These are phyloP conservation scores for Metschnikowia gelsemii DNA, from an alignment of 805 yeast species.

Conservation along the genomic window DNA sequence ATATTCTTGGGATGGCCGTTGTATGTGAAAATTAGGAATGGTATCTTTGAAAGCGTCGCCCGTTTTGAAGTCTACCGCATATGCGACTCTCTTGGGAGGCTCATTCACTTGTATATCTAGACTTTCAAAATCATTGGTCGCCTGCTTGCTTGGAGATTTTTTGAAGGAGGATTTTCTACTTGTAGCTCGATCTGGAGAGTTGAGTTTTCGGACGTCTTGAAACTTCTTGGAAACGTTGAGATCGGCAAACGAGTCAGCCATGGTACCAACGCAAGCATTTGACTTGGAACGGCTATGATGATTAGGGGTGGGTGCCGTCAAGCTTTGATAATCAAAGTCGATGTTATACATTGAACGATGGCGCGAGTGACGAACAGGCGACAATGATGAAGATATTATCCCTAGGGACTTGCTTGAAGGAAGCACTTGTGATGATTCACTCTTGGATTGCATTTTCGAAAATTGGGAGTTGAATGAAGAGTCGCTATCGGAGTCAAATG, in stretches of 20 bases:
- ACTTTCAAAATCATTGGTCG: slow-evolving; percentile 3
- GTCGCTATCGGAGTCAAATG: slow-evolving; percentile 35
- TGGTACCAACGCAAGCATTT: slow-evolving; percentile 2
- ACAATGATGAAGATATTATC: slow-evolving; percentile 10
- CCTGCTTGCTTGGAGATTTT: not conserved
- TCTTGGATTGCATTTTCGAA: slow-evolving; percentile 14
- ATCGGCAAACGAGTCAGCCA: not conserved
- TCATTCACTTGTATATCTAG: slow-evolving; percentile 33
- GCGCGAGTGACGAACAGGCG: slow-evolving; percentile 37
- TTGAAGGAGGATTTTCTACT: not conserved
- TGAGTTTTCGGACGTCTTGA: not conserved
- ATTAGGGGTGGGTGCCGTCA: not conserved
- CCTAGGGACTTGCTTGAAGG: slow-evolving; percentile 10
- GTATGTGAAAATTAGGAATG: slow-evolving; percentile 5
- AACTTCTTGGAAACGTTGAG: not conserved
- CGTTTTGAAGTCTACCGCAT: slow-evolving; percentile 40
- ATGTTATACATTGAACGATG: slow-evolving; percentile 41
- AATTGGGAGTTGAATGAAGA: slow-evolving; percentile 25
- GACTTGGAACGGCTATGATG: slow-evolving; percentile 14
- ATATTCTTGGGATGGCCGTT: slow-evolving; percentile 5
- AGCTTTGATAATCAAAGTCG: slow-evolving; percentile 15
- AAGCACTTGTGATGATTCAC: not conserved
- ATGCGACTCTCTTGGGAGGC: slow-evolving; percentile 38
- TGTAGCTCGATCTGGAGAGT: not conserved
- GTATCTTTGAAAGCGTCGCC: slow-evolving; percentile 2